Evolutionary conservation across 371 early-diverging fungal species (phyloP), one percentile per base, ranked within the genome.

Genomic region (Rhizopus delemar): DNA sequence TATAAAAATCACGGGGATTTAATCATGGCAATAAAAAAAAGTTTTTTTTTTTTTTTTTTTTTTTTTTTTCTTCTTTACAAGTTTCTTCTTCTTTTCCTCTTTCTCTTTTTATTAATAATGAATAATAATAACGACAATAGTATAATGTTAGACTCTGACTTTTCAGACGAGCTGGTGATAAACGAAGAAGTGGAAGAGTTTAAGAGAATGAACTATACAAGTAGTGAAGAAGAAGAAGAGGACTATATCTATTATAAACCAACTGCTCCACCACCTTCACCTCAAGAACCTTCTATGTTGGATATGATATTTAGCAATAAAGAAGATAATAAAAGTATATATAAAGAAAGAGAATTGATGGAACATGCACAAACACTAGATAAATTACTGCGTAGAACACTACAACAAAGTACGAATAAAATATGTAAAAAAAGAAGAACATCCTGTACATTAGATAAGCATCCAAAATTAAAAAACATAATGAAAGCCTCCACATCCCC

Each of bases 181-280:
- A 61, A 61, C 13, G 62, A 62, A 36, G 56, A 62, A 9, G n/a
- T 55, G 55, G n/a, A 55, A 59, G 9, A 57, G 53, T 46, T 59
- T 60, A 15, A 65, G 59, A 59, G 46, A 60, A 59, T 51, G 60
- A 65, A 43, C 51, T 34, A 32, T 33, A 34, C 36, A 33, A 35
- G 36, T 34, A 34, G 34, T 51, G 32, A 34, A 13, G 51, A 51
- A 31, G 35, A 35, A 51, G 51, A 51, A 51, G 32, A 34, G 22
- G 22, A 22, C 8, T 43, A 11, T 43, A 2, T 51, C 31, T 22
- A 9, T 50, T 51, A 33, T 34, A 58, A 56, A 8, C 65, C 61
- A 5, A 57, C 59, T 6, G 69, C 69, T 4, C 69, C 69, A 15
- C 69, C 69, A 32, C 69, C 69, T 12, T 68, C 69, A 39, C 69